Evolutionary conservation across 306 rosid species (phyloP).

Genomic region (Prosopis cineraria): DNA sequence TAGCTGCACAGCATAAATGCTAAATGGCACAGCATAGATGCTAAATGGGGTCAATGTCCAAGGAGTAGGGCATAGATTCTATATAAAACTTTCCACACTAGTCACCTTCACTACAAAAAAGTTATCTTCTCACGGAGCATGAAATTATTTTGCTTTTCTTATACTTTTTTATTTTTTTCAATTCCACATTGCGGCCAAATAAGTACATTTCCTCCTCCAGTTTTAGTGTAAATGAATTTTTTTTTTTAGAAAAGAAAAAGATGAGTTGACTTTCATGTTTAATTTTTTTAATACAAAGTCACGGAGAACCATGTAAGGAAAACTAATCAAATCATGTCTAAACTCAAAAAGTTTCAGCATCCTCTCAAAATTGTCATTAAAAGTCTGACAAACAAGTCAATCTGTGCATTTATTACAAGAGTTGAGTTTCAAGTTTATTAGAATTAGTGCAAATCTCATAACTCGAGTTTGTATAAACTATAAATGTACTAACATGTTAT

Average conservation of each 20-base stretch:
- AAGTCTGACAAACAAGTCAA: no score
- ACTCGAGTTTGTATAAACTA: no score
- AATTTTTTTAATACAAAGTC: no score
- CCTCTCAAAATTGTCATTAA: no score
- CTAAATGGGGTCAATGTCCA: conserved; percentile 19
- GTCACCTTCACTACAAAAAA: neutral
- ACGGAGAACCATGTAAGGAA: no score
- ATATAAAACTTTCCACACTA: neutral
- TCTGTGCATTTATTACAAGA: no score
- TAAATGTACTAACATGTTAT: no score
- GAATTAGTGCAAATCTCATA: no score
- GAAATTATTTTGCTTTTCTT: neutral
- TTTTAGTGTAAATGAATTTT: neutral
- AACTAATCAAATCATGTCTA: no score
- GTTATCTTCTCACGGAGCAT: neutral
- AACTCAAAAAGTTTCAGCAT: no score
- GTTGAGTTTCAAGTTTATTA: no score
- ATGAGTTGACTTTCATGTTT: no score
- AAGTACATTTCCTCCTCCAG: neutral
- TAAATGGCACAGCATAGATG: conserved; percentile 18
- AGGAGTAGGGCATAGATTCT: neutral
- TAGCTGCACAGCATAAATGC: conserved; percentile 7
- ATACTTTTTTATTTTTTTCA: neutral
- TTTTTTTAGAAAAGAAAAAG: neutral
- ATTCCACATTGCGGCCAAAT: neutral